A percentile compares a stretch with the other conserved stretches of the same genome.
These are phyloP conservation scores for Ceriops zippeliana DNA, from an alignment of 345 rosid genomes.

Conservation along the genomic window DNA sequence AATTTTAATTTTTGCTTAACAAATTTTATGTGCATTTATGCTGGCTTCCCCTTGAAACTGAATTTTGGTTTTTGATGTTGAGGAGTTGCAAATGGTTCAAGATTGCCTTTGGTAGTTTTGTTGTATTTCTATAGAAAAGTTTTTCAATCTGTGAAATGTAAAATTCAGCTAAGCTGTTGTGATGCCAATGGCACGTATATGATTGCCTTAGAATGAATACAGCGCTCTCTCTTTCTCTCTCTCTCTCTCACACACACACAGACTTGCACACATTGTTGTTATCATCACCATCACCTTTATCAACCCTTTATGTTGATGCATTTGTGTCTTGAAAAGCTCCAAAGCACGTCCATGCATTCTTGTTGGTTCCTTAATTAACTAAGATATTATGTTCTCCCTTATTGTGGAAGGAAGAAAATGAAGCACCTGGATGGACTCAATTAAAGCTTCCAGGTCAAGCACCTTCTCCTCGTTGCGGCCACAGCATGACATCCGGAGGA, in stretches of 20 bases:
- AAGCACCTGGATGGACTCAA: slow-evolving; percentile 97
- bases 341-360: not conserved
- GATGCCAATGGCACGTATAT: not conserved
- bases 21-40: not conserved
- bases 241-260: too few relatives aligned
- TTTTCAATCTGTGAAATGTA: not conserved
- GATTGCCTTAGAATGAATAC: not conserved
- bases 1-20: too few relatives aligned
- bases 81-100: not conserved
- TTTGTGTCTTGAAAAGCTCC: slow-evolving; percentile 2
- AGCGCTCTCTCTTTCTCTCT: too few relatives aligned
- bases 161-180: not conserved
- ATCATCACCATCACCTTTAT: too few relatives aligned
- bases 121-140: not conserved
- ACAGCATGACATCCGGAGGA: slow-evolving; percentile 87
- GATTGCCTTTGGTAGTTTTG: not conserved
- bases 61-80: not conserved
- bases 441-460: slow-evolving; percentile 99
- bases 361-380: not conserved
- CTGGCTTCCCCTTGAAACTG: not conserved
- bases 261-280: too few relatives aligned
- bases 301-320: not conserved
- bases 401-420: slow-evolving; percentile 92
- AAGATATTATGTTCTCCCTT: slow-evolving; percentile 28
- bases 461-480: slow-evolving; percentile 93